Conservation (phyloP, 2,329 filamentous ascomycete species). For the Neopestalotiopsis rosae region DNA sequence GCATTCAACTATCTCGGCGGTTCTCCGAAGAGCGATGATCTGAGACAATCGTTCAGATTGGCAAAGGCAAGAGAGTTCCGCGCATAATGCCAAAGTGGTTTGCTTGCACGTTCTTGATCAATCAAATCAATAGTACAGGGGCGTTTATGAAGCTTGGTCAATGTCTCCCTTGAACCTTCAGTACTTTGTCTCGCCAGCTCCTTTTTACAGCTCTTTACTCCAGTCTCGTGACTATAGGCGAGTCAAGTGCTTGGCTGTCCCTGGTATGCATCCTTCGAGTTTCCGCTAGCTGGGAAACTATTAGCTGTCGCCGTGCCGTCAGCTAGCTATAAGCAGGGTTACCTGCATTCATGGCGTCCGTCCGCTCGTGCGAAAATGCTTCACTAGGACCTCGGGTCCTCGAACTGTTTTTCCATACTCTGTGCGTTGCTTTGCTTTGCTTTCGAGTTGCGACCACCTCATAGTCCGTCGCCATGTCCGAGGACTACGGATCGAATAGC, state of each 20-base stretch:
- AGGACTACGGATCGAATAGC: neutral
- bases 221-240: neutral
- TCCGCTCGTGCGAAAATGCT: neutral
- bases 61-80: no score
- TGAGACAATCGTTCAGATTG: no score
- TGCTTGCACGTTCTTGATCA: no score
- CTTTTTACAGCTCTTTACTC: neutral
- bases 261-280: neutral
- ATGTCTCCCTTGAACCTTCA: no score
- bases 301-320: neutral
- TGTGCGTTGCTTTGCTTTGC: neutral
- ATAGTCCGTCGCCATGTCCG: neutral
- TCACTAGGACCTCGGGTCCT: neutral
- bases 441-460: neutral
- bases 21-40: no score
- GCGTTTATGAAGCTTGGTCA: no score
- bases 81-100: no score
- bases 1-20: neutral
- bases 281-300: neutral
- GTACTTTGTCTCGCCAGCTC: neutral
- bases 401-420: neutral
- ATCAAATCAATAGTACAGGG: no score
- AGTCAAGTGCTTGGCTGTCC: neutral
- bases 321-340: constrained; percentile 1
- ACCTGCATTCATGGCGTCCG: neutral